Base-by-base conservation (phyloP, 805 yeast genomes). In the Myxozyma kluyveri region DNA sequence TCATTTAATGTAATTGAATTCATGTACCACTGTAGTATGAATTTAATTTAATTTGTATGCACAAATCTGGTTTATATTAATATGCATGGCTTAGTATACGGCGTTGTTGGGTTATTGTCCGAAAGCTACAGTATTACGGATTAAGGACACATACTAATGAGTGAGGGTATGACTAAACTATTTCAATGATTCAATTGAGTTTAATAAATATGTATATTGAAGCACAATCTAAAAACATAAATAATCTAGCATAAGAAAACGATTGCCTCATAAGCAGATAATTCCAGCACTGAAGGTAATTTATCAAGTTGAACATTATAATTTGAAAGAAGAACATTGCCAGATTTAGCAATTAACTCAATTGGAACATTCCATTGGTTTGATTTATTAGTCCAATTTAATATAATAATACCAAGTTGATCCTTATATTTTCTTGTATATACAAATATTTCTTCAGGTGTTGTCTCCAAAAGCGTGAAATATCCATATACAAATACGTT, bases 401-500 rank as follows among this genome's bases (percentile, higher is more conserved):
- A 17, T 17, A 49, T 37, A 9, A 49, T 39, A 37, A 49, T 19
- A 4, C 44, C 52, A 29, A 9, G 14, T 6, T 26, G 21, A 21
- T 23, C 12, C 12, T 47, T 31, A 23, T 45, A 43, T 1, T 1
- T 18, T 22, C 52, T 42, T 31, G 49, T 23, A 35, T 43, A 49
- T 21, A 35, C 52, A 17, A 24, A 49, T 9, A 49, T 10, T 17
- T 43, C 43, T 10, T 49, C 52, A 22, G 27, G 18, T n/a, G 65
- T 63, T 61, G 78, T 80, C 52, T 72, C 58, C 36, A 75, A 65
- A 45, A 71, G 69, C n/a, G n/a, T n/a, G 52, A 76, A 73, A 33
- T 63, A 63, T 27, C 83, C 82, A 60, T 75, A 72, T 42, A 72
- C 66, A 47, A 77, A 65, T 14, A 73, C 52, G 36, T 77, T 77